A percentile compares a stretch with the other conserved stretches of the same genome.
phyloP scores from a whole-genome alignment of 164 flowering plant genomes.

The Macadamia tetraphylla region DNA sequence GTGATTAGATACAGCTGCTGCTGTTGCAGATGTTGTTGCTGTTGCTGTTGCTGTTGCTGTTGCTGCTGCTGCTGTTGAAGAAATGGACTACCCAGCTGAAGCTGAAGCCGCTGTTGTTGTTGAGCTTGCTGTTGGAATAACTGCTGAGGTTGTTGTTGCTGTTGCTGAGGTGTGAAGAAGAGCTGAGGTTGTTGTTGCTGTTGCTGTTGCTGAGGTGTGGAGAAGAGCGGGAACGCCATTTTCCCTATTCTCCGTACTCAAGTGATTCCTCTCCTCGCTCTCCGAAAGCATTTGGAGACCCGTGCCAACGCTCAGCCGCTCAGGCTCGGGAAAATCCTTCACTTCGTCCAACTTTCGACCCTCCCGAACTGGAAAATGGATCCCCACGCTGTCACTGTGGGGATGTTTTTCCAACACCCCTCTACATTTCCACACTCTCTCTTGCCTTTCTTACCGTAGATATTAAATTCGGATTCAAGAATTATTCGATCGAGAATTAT shows the following conservation, averaged over 20 bases:
- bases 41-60: conserved; percentile 24
- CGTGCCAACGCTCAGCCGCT: neutral
- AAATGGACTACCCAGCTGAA: conserved; percentile 25
- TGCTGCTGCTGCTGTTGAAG: conserved; percentile 22
- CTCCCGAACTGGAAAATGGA: too few relatives aligned
- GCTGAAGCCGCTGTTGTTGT: conserved; percentile 38
- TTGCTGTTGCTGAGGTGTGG: conserved; percentile 30
- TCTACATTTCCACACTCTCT: too few relatives aligned
- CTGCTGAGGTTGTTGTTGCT: conserved; percentile 14
- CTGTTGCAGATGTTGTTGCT: conserved; percentile 24
- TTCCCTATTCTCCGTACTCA: neutral
- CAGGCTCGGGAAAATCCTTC: neutral
- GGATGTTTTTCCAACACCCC: too few relatives aligned
- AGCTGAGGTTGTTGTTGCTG: neutral
- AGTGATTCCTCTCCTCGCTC: neutral
- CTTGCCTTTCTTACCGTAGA: too few relatives aligned
- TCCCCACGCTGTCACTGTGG: too few relatives aligned
- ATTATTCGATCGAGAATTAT: too few relatives aligned
- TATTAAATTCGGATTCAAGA: too few relatives aligned
- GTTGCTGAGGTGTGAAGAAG: conserved; percentile 26
- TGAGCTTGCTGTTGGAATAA: conserved; percentile 25
- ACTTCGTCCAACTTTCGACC: too few relatives aligned
- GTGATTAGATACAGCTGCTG: conserved; percentile 64
- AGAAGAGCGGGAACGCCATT: conserved; percentile 22
- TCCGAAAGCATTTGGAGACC: neutral